phyloP scores from a whole-genome alignment of 768 basidiomycete species.

The Mycena galericulata region DNA sequence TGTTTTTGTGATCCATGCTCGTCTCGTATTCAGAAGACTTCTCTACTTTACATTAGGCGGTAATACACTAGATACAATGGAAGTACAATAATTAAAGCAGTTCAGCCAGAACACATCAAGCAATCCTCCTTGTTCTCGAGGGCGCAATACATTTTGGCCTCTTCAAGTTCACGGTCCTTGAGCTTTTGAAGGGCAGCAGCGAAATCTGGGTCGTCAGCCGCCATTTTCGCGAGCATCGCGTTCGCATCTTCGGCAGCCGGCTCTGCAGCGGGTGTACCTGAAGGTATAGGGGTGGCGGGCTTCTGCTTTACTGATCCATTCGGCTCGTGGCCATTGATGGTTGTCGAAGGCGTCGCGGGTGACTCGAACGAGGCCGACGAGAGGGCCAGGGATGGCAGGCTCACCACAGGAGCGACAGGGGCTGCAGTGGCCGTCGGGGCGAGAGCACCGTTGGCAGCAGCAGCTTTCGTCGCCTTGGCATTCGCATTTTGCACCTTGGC shows the following conservation, averaged over 20 bases:
- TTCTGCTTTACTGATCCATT: constrained; percentile 9
- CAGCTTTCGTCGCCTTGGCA: constrained; percentile 37
- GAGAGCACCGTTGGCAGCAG: neutral
- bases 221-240: constrained; percentile 64
- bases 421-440: constrained; percentile 24
- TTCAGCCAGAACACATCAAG: constrained; percentile 87
- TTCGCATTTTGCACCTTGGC: constrained; percentile 61
- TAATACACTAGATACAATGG: neutral
- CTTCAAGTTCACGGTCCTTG: constrained; percentile 80
- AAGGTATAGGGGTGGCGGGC: neutral
- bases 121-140: constrained; percentile 96
- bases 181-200: constrained; percentile 81
- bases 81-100: neutral
- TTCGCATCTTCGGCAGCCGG: constrained; percentile 46
- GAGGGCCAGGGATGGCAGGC: constrained; percentile 45
- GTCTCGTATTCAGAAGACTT: no score
- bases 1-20: neutral
- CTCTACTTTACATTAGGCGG: neutral
- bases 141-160: constrained; percentile 85
- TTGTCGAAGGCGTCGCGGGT: constrained; percentile 22
- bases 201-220: constrained; percentile 76
- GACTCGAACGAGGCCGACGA: constrained; percentile 44
- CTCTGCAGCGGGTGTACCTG: constrained; percentile 8
- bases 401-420: constrained; percentile 40
- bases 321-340: constrained; percentile 15